Evolutionary conservation across 257 asterid genomes (phyloP).

Genomic region (Capsicum baccatum): DNA sequence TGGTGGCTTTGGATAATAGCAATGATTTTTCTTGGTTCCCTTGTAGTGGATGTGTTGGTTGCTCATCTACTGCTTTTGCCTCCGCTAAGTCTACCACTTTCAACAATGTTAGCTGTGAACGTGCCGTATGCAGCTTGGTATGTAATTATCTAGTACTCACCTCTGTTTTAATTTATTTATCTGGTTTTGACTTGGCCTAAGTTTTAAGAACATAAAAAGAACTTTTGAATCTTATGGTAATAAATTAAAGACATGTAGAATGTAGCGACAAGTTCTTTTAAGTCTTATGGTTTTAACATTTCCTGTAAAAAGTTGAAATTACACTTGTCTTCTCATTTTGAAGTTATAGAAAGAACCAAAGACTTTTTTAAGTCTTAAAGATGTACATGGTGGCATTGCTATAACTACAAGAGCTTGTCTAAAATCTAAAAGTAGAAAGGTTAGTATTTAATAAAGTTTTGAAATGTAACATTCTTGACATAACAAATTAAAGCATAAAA

Average conservation of each 20-base stretch:
- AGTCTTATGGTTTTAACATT: not conserved
- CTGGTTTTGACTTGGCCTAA: not conserved
- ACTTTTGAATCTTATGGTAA: too few species aligned
- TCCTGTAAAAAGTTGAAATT: not conserved
- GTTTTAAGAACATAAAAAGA: not conserved
- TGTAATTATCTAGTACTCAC: not conserved
- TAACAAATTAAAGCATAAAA: not conserved
- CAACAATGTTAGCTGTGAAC: constrained; percentile 61
- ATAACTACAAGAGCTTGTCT: not conserved
- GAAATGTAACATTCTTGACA: not conserved
- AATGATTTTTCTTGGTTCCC: constrained; percentile 87
- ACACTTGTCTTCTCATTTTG: not conserved
- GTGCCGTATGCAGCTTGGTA: constrained; percentile 55
- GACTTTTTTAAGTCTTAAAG: not conserved
- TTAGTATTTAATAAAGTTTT: not conserved
- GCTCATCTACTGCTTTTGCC: constrained; percentile 53
- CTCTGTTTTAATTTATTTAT: not conserved
- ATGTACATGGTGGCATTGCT: not conserved
- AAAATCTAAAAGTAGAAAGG: not conserved
- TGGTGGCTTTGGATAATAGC: constrained; percentile 80
- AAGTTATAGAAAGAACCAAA: not conserved
- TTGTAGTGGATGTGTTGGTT: constrained; percentile 72
- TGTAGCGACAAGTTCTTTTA: too few species aligned
- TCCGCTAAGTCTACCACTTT: constrained; percentile 65
- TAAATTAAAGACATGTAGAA: too few species aligned